phyloP scores from a whole-genome alignment of 768 basidiomycete species.

The Xerocomellus amylosporus region DNA sequence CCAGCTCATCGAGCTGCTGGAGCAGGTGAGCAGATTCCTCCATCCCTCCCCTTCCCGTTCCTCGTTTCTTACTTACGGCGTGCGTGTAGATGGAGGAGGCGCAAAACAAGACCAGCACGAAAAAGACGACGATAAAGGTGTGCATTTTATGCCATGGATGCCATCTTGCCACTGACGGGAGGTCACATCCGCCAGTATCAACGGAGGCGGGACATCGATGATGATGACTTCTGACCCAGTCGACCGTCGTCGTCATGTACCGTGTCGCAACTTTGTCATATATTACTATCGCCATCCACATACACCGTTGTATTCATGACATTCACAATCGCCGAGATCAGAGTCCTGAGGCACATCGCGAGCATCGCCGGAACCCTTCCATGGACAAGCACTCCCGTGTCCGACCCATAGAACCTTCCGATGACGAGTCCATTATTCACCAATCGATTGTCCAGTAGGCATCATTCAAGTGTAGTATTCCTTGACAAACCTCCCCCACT shows the following conservation, averaged over 20 bases:
- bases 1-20: conserved; percentile 81
- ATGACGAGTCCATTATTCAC: background rate
- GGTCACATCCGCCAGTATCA: conserved; percentile 45
- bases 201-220: conserved; percentile 62
- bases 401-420: background rate
- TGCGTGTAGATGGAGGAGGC: conserved; percentile 51
- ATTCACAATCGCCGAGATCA: background rate
- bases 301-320: conserved; percentile 1
- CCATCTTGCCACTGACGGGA: background rate
- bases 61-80: background rate
- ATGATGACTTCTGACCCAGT: conserved; percentile 47
- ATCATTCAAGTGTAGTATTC: conserved; percentile 30
- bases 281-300: background rate
- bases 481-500: conserved; percentile 68
- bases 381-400: background rate
- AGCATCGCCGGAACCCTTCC: background rate
- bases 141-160: background rate
- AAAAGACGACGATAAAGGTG: conserved; percentile 62
- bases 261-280: background rate
- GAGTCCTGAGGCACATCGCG: background rate
- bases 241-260: background rate
- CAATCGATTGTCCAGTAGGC: background rate
- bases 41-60: background rate
- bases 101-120: conserved; percentile 45
- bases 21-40: conserved; percentile 60